Evolutionary conservation across 768 basidiomycete species (phyloP).

Genomic region (Amanita fuliginea): DNA sequence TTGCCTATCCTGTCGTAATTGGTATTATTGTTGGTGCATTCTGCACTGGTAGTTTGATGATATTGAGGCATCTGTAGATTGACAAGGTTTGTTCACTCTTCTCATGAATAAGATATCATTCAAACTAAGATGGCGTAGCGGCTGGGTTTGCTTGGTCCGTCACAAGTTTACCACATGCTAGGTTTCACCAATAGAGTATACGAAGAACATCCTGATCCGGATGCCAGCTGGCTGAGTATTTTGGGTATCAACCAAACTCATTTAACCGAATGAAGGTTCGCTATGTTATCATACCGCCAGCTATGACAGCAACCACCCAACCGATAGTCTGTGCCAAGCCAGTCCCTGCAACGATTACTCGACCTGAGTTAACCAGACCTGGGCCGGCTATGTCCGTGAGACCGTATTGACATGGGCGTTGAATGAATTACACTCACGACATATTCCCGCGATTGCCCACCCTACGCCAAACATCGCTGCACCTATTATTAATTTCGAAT

Average conservation of each 20-base stretch:
- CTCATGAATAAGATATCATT: not conserved
- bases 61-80: not conserved
- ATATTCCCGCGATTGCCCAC: constrained; percentile 51
- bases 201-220: too few relatives aligned
- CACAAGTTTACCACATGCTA: too few relatives aligned
- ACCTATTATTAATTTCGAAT: constrained; percentile 35
- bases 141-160: too few relatives aligned
- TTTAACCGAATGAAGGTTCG: not conserved
- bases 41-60: constrained; percentile 13
- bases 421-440: constrained; percentile 33
- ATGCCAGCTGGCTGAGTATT: too few relatives aligned
- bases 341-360: constrained; percentile 26
- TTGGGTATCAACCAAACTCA: too few relatives aligned
- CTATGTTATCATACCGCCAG: constrained; percentile 29
- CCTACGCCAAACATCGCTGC: constrained; percentile 50
- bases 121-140: too few relatives aligned
- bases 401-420: not conserved
- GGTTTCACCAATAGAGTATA: too few relatives aligned
- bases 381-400: constrained; percentile 38
- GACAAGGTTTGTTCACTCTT: not conserved
- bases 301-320: constrained; percentile 30
- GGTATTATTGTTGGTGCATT: constrained; percentile 33
- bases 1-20: constrained; percentile 8
- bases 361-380: constrained; percentile 49
- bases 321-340: constrained; percentile 20